Conservation (phyloP, 78 protist genomes). For the Chrysochromulina tobinii region DNA sequence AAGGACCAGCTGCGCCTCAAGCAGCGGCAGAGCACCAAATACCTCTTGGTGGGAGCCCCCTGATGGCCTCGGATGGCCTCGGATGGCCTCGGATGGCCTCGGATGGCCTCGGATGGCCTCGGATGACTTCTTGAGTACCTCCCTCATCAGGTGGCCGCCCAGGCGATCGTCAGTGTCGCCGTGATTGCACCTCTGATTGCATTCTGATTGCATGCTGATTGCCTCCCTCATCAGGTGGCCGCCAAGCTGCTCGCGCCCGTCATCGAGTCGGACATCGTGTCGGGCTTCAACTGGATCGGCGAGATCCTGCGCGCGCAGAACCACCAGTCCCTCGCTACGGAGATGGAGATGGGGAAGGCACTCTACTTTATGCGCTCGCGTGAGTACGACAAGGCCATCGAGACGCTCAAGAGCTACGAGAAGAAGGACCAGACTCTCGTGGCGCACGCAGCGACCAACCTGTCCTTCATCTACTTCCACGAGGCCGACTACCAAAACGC, state of each 20-base stretch:
- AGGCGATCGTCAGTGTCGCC: too few species aligned
- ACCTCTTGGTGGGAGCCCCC: not conserved
- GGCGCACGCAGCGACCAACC: constrained; percentile 77
- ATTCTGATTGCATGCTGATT: too few species aligned
- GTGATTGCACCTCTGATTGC: too few species aligned
- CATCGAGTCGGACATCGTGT: constrained; percentile 40
- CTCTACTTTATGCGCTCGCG: constrained; percentile 46
- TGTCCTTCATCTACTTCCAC: constrained; percentile 78
- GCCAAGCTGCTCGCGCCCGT: constrained; percentile 73
- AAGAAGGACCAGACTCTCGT: constrained; percentile 46
- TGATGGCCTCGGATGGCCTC: too few species aligned
- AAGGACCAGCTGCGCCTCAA: constrained; percentile 20
- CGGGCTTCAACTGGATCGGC: constrained; percentile 58
- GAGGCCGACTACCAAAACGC: constrained; percentile 34
- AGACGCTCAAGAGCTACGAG: constrained; percentile 71
- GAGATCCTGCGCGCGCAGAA: not conserved
- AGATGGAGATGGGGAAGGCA: constrained; percentile 67
- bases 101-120: too few species aligned
- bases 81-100: too few species aligned
- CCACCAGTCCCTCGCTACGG: constrained; percentile 23
- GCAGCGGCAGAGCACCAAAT: not conserved
- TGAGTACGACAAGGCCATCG: constrained; percentile 57
- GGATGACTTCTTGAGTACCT: too few species aligned
- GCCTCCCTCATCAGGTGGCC: not conserved
- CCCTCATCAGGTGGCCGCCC: too few species aligned